Evolutionary conservation across 2,329 filamentous ascomycete genomes (phyloP).

Genomic region (Ustulina deusta): DNA sequence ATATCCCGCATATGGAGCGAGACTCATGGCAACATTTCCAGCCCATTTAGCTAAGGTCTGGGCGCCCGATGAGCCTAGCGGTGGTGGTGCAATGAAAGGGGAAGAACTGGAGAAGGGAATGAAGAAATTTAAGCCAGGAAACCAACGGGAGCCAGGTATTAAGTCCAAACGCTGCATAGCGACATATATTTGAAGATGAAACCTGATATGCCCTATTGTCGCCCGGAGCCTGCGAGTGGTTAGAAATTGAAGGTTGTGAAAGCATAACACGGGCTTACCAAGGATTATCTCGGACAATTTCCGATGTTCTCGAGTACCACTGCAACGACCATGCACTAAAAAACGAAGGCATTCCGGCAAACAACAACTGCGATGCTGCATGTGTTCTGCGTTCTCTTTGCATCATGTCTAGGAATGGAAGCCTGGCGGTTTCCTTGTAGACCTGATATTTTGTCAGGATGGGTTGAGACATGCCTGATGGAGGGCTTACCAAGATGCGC

Average conservation of each 20-base stretch:
- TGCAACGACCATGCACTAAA: constrained; percentile 52
- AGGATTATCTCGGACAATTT: constrained; percentile 36
- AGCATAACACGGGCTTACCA: constrained; percentile 45
- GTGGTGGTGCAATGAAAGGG: constrained; percentile 61
- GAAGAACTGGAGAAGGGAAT: constrained; percentile 66
- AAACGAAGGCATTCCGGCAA: constrained; percentile 57
- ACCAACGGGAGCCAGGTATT: constrained; percentile 54
- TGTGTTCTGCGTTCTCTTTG: constrained; percentile 52
- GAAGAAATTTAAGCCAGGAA: constrained; percentile 64
- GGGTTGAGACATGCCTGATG: not conserved
- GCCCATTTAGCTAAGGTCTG: constrained; percentile 59
- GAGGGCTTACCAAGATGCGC: constrained; percentile 61
- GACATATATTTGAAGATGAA: constrained; percentile 65
- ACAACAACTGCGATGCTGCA: constrained; percentile 51
- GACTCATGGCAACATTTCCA: constrained; percentile 56
- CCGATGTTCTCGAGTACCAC: constrained; percentile 43
- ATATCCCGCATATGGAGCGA: constrained; percentile 62
- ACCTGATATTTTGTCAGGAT: constrained; percentile 54
- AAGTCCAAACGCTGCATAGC: constrained; percentile 65
- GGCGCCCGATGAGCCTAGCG: constrained; percentile 54
- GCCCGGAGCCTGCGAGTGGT: constrained; percentile 43
- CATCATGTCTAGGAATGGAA: constrained; percentile 62
- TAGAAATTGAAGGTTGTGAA: constrained; percentile 26
- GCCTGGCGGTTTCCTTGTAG: constrained; percentile 62
- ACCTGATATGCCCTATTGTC: constrained; percentile 55